Conservation (phyloP, 225 moss, liverwort and hornwort genomes). For the Physcomitrium patens region DNA sequence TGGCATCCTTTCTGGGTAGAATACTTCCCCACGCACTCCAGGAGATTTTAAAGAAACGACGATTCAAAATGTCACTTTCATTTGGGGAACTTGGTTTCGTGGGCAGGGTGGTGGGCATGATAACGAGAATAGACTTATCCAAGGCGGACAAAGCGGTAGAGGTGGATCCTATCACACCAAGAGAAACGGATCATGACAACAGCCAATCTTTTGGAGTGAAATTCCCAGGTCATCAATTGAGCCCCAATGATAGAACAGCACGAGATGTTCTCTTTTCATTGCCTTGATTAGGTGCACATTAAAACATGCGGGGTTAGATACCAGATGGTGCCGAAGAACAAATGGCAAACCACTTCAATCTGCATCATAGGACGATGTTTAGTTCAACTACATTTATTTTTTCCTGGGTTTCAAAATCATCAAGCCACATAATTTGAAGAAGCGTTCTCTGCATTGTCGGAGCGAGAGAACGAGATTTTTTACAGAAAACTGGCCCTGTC, state of each 20-base stretch:
- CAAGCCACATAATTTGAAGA: too few species aligned
- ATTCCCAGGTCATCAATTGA: slow-evolving; percentile 15
- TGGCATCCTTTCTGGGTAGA: neutral
- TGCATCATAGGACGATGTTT: too few species aligned
- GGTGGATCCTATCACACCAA: slow-evolving; percentile 25
- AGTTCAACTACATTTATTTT: too few species aligned
- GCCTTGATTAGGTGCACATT: slow-evolving; percentile 25
- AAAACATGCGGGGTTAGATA: too few species aligned
- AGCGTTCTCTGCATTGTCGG: too few species aligned
- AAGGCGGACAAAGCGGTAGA: slow-evolving; percentile 42
- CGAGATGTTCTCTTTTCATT: slow-evolving; percentile 50
- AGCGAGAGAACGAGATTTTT: too few species aligned
- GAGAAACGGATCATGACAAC: slow-evolving; percentile 31
- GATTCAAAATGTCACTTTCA: neutral
- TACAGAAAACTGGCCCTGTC: too few species aligned
- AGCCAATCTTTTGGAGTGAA: slow-evolving; percentile 40
- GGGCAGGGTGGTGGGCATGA: slow-evolving; percentile 83
- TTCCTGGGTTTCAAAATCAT: too few species aligned
- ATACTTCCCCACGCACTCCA: neutral
- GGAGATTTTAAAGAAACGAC: neutral
- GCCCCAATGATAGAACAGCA: slow-evolving; percentile 36
- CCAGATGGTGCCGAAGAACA: too few species aligned
- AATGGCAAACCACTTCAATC: too few species aligned
- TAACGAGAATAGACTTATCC: slow-evolving; percentile 73
- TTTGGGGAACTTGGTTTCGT: slow-evolving; percentile 8